Conservation (phyloP, 2,329 filamentous ascomycete species). For the Fusarium robinianum region DNA sequence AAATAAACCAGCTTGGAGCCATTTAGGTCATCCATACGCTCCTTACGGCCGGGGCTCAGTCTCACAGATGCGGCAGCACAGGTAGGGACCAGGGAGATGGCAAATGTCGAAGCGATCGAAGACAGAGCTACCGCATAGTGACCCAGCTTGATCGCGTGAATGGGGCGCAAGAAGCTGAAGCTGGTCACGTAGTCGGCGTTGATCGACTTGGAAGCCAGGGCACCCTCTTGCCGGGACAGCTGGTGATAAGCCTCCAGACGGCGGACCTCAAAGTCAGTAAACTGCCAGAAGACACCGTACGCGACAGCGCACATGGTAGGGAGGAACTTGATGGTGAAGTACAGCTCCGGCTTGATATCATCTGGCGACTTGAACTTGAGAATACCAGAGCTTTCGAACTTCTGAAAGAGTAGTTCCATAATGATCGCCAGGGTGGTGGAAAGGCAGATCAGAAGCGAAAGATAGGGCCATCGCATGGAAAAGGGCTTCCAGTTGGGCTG, state of each 20-base stretch:
- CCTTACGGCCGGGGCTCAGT: conserved; percentile 56
- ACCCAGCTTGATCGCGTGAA: conserved; percentile 63
- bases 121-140: conserved; percentile 73
- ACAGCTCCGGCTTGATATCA: conserved; percentile 55
- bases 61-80: conserved; percentile 66
- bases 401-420: conserved; percentile 61
- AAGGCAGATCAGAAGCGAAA: conserved; percentile 56
- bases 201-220: conserved; percentile 66
- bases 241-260: conserved; percentile 71
- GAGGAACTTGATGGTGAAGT: conserved; percentile 66
- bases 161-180: conserved; percentile 66
- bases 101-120: conserved; percentile 66
- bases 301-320: conserved; percentile 65
- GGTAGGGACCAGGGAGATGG: conserved; percentile 70
- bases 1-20: conserved; percentile 60
- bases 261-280: conserved; percentile 68
- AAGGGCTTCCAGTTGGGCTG: conserved; percentile 70
- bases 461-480: conserved; percentile 66
- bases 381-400: conserved; percentile 51
- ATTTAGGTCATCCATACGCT: conserved; percentile 48
- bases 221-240: conserved; percentile 62
- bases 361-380: conserved; percentile 54
- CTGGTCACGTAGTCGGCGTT: conserved; percentile 76
- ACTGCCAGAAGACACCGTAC: conserved; percentile 68
- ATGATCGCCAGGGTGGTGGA: conserved; percentile 56